Base-by-base conservation (phyloP, 2,329 filamentous ascomycete genomes). In the Xylariaceae sp. region DNA sequence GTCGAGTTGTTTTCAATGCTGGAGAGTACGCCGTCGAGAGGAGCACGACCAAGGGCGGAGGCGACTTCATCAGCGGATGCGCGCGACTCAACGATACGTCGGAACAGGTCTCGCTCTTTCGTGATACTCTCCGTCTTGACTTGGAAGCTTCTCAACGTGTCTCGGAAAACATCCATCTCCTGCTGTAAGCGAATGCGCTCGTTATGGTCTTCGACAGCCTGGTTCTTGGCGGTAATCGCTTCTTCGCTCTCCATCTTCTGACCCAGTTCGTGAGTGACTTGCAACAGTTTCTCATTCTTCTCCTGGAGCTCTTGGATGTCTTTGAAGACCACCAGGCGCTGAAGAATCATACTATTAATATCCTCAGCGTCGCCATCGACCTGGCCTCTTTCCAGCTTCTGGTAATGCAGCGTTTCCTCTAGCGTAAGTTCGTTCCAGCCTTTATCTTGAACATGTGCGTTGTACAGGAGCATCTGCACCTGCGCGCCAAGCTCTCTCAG, bases 81-180 rank as follows among this genome's bases (percentile, higher is more conserved):
- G 71, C 84, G 68, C 54, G 94, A 88, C 58, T 92, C 88, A 30
- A 96, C 80, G 75, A 97, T 91, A 45, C 91, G 90, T 18, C 92
- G 85, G 84, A 96, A 97, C 82, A 96, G 96, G 66, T 99, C 92
- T 54, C 94, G 86, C 71, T 99, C 94, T 61, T 90, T 89, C 66
- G 94, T 90, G 67, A 95, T 96, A 67, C 89, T 95, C 73, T 96
- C 89, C 56, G 90, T 88, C 49, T 91, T 89, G 30, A 87, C 83
- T 39, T 87, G 83, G 57, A 96, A 85, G 11, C 87, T 87, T 58
- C 86, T 82, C 45, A 95, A 82, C 65, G 96, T 90, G 56, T 96
- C 92, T 51, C 89, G 84, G 67, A 92, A 67, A 44, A 87, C 83
- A 57, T 86, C 79, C 19, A 95, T 78, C 57, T 90, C 84, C 46